Conservation (phyloP, 2,329 filamentous ascomycete species). For the Arthrobotrys iridis region DNA sequence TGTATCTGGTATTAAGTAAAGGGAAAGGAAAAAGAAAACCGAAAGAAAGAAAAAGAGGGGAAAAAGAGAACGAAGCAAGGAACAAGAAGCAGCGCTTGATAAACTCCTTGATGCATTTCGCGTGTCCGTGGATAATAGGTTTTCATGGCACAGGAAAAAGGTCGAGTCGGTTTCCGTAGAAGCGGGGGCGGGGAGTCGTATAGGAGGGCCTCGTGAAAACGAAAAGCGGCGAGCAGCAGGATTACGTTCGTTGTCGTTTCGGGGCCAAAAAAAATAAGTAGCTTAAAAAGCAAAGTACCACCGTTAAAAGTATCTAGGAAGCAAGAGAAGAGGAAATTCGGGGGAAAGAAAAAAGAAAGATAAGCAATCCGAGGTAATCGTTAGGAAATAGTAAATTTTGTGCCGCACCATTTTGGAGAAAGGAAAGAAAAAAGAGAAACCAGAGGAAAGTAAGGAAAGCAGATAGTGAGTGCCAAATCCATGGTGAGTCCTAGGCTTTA, state of each 20-base stretch:
- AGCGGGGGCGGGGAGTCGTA: constrained; percentile 29
- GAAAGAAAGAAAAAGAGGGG: constrained; percentile 36
- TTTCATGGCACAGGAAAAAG: constrained; percentile 53
- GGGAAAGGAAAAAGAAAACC: constrained; percentile 33
- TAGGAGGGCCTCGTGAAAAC: constrained; percentile 48
- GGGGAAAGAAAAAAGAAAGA: constrained; percentile 25
- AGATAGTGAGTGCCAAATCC: constrained; percentile 20
- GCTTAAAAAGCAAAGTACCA: constrained; percentile 52
- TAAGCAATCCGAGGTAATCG: constrained; percentile 42
- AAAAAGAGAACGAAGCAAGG: constrained; percentile 30
- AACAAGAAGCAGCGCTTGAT: constrained; percentile 43
- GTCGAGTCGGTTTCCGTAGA: constrained; percentile 34
- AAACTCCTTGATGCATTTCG: constrained; percentile 56
- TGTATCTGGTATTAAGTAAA: constrained; percentile 54
- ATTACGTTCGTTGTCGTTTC: constrained; percentile 49
- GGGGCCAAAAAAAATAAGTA: constrained; percentile 21
- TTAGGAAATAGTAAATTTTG: constrained; percentile 44
- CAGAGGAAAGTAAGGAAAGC: constrained; percentile 2
- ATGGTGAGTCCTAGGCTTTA: constrained; percentile 22
- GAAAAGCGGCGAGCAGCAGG: constrained; percentile 30
- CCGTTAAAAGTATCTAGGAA: constrained; percentile 49
- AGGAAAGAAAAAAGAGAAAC: background rate
- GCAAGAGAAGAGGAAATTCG: constrained; percentile 5
- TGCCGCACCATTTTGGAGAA: constrained; percentile 52
- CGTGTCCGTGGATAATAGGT: constrained; percentile 37